Evolutionary conservation across 148 eudicot species (phyloP), one percentile per base, ranked within the genome.

Genomic region (Suaeda aralocaspica): DNA sequence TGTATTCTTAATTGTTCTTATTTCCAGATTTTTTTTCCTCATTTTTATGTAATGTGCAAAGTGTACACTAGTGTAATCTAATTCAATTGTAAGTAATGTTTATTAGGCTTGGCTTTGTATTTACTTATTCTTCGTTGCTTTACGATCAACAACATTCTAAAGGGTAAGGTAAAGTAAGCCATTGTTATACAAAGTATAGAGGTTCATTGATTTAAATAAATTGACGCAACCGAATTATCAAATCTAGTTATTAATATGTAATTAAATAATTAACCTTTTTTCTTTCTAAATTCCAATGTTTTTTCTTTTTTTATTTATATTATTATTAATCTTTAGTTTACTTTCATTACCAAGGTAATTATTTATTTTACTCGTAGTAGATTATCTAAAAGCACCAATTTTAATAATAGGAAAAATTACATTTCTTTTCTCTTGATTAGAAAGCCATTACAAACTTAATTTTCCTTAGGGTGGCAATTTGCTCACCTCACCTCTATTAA

Each of bases 401-500:
- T 36, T 14, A 64, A 39, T 18, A 15, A 14, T 29, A 12, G 18
- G 51, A 50, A 59, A 60, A 36, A n/a, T 62, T 0, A 48, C 9
- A 3, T 48, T n/a, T 4, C 30, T 49, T 60, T 59, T 62, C 53
- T 49, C 56, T n/a, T n/a, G n/a, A n/a, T n/a, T n/a, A n/a, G n/a
- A n/a, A n/a, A n/a, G n/a, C n/a, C n/a, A n/a, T n/a, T n/a, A n/a
- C n/a, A n/a, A n/a, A n/a, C n/a, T n/a, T n/a, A n/a, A n/a, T n/a
- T n/a, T 69, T 66, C 4, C 51, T 24, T 53, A 77, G 84, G 84
- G 81, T 77, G 84, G 81, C 84, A 81, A 77, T 81, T 77, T 67
- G 79, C 84, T 77, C 81, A 81, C 82, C 84, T 77, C 81, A 81
- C 82, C 82, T 24, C 82, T 72, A 44, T 21, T 25, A 42, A 36